Base-by-base conservation (phyloP, 2,329 filamentous ascomycete genomes). In the Exophiala lecanii-corni region DNA sequence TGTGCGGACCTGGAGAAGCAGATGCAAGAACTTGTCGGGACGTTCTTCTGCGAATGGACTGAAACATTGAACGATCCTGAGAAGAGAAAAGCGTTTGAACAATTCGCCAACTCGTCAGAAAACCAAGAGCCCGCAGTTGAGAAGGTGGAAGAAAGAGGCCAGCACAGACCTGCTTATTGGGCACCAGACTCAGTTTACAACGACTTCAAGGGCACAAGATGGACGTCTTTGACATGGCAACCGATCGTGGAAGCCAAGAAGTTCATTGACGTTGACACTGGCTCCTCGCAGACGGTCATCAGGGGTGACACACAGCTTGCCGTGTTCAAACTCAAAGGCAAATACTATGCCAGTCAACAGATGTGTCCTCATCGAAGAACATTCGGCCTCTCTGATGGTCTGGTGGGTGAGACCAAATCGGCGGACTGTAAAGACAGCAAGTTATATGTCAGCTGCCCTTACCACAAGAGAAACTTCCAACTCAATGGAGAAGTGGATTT, bases 301-400 rank as follows among this genome's bases (percentile, higher is more conserved):
- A 78, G 86, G 32, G 86, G 89, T 32, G 88, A 94, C 62, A 94
- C 88, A 0, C 89, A 95, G 64, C 75, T 95, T 2, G 88, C 89
- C 5, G 71, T 95, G 40, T 95, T 89, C 78, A 85, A 88, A 57
- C 76, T 94, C 49, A 78, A 79, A 41, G 88, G 87, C 15, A 77
- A 76, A 41, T 94, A 82, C 72, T 91, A 91, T 63, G 85, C 86
- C 45, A 85, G 84, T 10, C 89, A 95, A 68, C 87, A 95, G 61
- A 95, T 95, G 89, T 95, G 89, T 62, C 89, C 89, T 7, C 88
- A 94, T 69, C 92, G 91, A 67, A 82, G 88, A 9, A 82, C 88
- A 1, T 95, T 95, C 58, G 83, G 89, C n/a, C 78, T 95, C 18
- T 84, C 84, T 0, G 89, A 95, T 60, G 87, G 88, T 1, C 69